Base-by-base conservation (phyloP, 768 basidiomycete genomes). In the Pulveroboletus frians region DNA sequence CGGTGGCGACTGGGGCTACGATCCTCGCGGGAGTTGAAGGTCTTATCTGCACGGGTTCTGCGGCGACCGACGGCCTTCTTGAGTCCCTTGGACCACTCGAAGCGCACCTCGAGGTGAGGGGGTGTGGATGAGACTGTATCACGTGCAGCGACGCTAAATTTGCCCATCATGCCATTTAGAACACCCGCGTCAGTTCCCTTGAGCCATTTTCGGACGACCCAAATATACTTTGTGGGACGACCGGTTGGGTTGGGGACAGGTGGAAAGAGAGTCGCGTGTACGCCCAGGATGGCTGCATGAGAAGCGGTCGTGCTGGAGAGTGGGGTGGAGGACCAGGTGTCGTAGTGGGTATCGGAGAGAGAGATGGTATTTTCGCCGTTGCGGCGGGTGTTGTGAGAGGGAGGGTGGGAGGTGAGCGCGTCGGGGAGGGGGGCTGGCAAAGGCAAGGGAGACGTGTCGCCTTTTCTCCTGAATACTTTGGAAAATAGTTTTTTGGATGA, bases 191-290 rank as follows among this genome's bases (percentile, higher is more conserved):
- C 75, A 9, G 66, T 62, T 21, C 76, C 77, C 63, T 91, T 92
- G 55, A 84, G 63, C 90, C 90, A 92, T 54, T 71, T 75, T 42
- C 83, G 73, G 23, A 89, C 80, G 17, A 85, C 73, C 89, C 89
- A 92, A 5, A 85, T 79, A 50, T 92, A 90, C 67, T 68, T 69
- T 9, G 65, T 67, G 1, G 76, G 72, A 3, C 73, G 69, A 5
- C 69, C 72, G 34, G 50, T 67, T 45, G 65, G 71, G 15, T 63
- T 71, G 43, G 53, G 56, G 34, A 62, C 56, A 9, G 78, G 72
- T 14, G 83, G 78, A 39, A 78, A 79, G 17, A 85, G 73, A 0
- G 76, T 73, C 4, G 88, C 77, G 52, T 88, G 82, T 41, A 89
- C 79, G 20, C 87, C 88, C 4, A 91, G 75, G n/a, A 79, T 68